Base-by-base conservation (phyloP, 495 filamentous ascomycete species). In the Daldinia bambusicola region DNA sequence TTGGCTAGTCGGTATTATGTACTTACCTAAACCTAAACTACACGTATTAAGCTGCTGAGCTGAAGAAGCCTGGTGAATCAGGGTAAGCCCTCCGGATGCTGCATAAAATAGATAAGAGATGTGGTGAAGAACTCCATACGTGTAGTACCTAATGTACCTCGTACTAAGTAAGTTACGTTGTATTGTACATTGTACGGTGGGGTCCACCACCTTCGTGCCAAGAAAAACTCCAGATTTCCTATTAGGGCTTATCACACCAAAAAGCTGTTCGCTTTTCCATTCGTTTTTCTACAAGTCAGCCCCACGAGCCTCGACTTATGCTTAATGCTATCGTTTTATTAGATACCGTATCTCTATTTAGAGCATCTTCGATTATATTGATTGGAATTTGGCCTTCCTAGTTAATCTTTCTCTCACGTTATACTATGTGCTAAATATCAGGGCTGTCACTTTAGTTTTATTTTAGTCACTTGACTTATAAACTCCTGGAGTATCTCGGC, bases 191-290 rank as follows among this genome's bases (percentile, higher is more conserved):
- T n/a, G n/a, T n/a, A n/a, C n/a, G 41, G 36, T 0, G 61, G 61
- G 50, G 20, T 20, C 12, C 18, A 16, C 38, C 12, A 16, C 18
- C 6, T 30, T 34, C 8, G 41, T 31, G 61, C 67, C 56, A 70
- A 70, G 61, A 50, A 26, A 57, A 26, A 57, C n/a, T 38, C 26
- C 32, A 59, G 59, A 48, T 63, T 67, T 37, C 64, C 64, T 71
- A 63, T 72, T 63, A 48, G 61, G 40, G 61, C 61, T 72, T 72
- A 72, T 72, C 65, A 38, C 37, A 48, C 32, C 59, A 58, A 45
- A 32, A 26, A n/a, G n/a, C n/a, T n/a, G n/a, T n/a, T n/a, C n/a
- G n/a, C n/a, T n/a, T n/a, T 26, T 26, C 26, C 7, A 52, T 62
- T 66, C 62, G 20, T 61, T 70, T 61, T 51, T 16, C 22, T 65